A percentile compares a stretch with the other conserved stretches of the same genome.
Conservation (phyloP, 2,329 filamentous ascomycete genomes). For the Pyricularia grisea region DNA sequence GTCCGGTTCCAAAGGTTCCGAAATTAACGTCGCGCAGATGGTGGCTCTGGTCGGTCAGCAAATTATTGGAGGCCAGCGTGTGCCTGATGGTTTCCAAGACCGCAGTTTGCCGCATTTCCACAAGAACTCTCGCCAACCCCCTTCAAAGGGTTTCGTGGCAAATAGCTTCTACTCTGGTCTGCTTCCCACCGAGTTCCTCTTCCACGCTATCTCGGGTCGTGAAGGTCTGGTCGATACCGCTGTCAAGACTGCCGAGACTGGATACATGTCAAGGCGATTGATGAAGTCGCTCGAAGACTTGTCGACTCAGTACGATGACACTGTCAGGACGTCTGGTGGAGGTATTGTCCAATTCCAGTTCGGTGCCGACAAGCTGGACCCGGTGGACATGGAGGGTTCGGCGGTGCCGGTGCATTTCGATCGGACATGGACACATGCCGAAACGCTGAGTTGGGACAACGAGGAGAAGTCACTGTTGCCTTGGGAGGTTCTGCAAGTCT, state of each 20-base stretch:
- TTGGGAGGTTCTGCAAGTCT: slow-evolving; percentile 60
- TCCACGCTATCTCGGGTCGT: slow-evolving; percentile 96
- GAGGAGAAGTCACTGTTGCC: slow-evolving; percentile 64
- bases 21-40: slow-evolving; percentile 99
- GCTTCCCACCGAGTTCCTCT: slow-evolving; percentile 85
- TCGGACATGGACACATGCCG: slow-evolving; percentile 76
- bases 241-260: slow-evolving; percentile 97
- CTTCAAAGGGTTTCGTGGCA: slow-evolving; percentile 90
- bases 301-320: slow-evolving; percentile 88
- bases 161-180: slow-evolving; percentile 97
- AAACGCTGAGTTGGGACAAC: slow-evolving; percentile 72
- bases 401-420: slow-evolving; percentile 89
- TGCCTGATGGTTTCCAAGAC: slow-evolving; percentile 93
- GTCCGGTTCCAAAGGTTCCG: slow-evolving; percentile 92
- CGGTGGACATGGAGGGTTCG: slow-evolving; percentile 93
- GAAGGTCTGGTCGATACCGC: slow-evolving; percentile 98
- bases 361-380: slow-evolving; percentile 90
- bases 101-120: slow-evolving; percentile 90
- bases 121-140: slow-evolving; percentile 85
- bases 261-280: slow-evolving; percentile 95
- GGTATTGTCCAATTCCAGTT: slow-evolving; percentile 95
- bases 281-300: slow-evolving; percentile 98
- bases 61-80: slow-evolving; percentile 89
- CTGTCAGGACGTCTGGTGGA: slow-evolving; percentile 81
- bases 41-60: slow-evolving; percentile 95